Evolutionary conservation across 2,329 filamentous ascomycete species (phyloP), one percentile per base, ranked within the genome.

Genomic region (Pyrenochaeta sp.): DNA sequence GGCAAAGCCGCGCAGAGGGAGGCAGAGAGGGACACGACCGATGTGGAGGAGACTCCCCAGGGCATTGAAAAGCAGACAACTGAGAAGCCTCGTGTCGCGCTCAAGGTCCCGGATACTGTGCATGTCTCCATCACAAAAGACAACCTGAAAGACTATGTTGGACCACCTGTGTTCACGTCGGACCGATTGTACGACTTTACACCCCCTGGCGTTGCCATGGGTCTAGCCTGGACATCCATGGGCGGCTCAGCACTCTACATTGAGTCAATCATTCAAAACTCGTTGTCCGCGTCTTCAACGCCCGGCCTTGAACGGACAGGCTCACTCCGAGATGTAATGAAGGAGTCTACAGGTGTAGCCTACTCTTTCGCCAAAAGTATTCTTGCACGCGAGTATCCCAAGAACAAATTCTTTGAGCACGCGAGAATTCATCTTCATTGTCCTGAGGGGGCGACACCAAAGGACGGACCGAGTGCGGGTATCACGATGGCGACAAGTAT

Each of bases 401-500:
- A 92, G 53, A 99, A 99, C 77, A 86, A 88, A 74, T 99, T 98
- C 82, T 97, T 99, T 69, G 92, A 98, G 72, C 93, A 95, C 79
- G 95, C 94, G 9, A 92, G 90, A 78, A 86, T 99, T 73, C 95
- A 99, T 77, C 82, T 99, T 62, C 95, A 99, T 80, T 96, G 96
- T 54, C 95, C 95, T 0, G 95, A 99, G 75, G 95, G 95, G 5
- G 95, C 95, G 7, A 93, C 97, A 50, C 91, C 90, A 64, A 99
- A 99, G 79, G 95, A 99, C 73, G 95, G 81, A 11, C 81, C 81
- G 0, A 77, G 73, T 41, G 95, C 95, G 17, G 95, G 95, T 73
- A 95, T 99, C 70, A 99, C 95, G 6, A 99, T 99, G 95, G 90
- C 95, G n/a, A 96, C 92, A 6, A 92, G 90, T 53, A 78, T 99